A percentile compares a stretch with the other conserved stretches of the same genome.
phyloP scores from a whole-genome alignment of 1,139 yeast genomes.

The Arxiozyma telluris region DNA sequence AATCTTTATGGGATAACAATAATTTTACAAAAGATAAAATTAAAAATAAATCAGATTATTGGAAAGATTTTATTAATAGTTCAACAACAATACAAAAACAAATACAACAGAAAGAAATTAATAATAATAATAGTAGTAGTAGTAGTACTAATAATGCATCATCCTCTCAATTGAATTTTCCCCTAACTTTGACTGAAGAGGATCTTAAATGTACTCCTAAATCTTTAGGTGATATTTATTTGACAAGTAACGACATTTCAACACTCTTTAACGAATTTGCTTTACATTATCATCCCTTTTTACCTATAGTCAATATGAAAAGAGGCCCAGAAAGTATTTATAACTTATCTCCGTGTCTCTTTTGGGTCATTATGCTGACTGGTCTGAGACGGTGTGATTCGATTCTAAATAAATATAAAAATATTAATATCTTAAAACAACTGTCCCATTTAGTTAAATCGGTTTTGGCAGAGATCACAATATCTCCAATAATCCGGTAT shows the following conservation, averaged over 20 bases:
- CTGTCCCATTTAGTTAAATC: slow-evolving; percentile 66
- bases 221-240: slow-evolving; percentile 54
- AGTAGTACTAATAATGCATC: neutral
- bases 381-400: slow-evolving; percentile 46
- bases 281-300: slow-evolving; percentile 63
- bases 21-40: slow-evolving; percentile 28
- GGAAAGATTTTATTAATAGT: neutral
- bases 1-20: slow-evolving; percentile 18
- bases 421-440: slow-evolving; percentile 31
- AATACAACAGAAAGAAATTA: neutral
- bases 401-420: neutral
- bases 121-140: neutral
- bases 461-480: slow-evolving; percentile 75
- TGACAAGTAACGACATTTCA: slow-evolving; percentile 53
- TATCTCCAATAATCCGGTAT: slow-evolving; percentile 80
- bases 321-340: slow-evolving; percentile 78
- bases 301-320: slow-evolving; percentile 77
- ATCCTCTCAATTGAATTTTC: neutral
- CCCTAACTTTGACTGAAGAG: slow-evolving; percentile 32
- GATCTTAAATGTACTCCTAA: slow-evolving; percentile 52
- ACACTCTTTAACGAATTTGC: slow-evolving; percentile 66
- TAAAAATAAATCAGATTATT: slow-evolving; percentile 6
- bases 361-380: slow-evolving; percentile 88
- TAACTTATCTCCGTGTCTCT: slow-evolving; percentile 72
- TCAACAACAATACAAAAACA: neutral